These are phyloP conservation scores for Styphnolobium japonicum DNA, from an alignment of 306 rosid species.

Conservation along the genomic window DNA sequence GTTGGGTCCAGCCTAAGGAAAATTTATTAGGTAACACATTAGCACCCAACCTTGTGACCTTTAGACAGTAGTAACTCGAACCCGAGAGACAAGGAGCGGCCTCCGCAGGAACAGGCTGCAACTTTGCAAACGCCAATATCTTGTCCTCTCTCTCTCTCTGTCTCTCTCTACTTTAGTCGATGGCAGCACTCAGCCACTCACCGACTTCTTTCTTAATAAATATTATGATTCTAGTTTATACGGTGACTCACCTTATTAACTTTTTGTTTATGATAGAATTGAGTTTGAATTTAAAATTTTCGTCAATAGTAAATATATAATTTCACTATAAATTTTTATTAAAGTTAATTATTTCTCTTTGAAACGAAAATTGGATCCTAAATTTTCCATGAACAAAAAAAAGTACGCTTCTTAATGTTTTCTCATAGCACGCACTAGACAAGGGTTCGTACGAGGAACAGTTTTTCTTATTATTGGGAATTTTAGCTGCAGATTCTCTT, in stretches of 20 bases:
- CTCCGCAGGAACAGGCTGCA: background rate
- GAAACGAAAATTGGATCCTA: no score
- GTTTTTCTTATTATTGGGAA: background rate
- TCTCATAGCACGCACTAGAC: constrained; percentile 24
- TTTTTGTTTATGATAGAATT: no score
- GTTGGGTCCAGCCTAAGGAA: background rate
- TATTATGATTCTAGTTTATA: no score
- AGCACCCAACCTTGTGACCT: background rate
- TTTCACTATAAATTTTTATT: no score
- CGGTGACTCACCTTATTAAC: no score
- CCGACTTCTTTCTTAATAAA: background rate
- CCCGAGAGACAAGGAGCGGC: constrained; percentile 12
- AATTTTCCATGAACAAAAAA: no score
- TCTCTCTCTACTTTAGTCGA: constrained; percentile 10
- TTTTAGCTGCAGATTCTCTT: constrained; percentile 21
- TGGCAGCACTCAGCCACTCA: constrained; percentile 22
- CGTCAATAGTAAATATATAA: no score
- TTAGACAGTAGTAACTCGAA: background rate
- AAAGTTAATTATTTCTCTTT: no score
- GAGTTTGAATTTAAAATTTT: no score
- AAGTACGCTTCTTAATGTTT: constrained; percentile 15
- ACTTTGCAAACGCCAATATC: background rate
- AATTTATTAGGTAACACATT: background rate
- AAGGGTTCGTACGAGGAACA: constrained; percentile 40
- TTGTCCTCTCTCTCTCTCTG: background rate